Percentiles rank a stretch among this genome's conserved stretches.
phyloP scores from a whole-genome alignment of 208 protist species.

The Leishmania arabica region DNA sequence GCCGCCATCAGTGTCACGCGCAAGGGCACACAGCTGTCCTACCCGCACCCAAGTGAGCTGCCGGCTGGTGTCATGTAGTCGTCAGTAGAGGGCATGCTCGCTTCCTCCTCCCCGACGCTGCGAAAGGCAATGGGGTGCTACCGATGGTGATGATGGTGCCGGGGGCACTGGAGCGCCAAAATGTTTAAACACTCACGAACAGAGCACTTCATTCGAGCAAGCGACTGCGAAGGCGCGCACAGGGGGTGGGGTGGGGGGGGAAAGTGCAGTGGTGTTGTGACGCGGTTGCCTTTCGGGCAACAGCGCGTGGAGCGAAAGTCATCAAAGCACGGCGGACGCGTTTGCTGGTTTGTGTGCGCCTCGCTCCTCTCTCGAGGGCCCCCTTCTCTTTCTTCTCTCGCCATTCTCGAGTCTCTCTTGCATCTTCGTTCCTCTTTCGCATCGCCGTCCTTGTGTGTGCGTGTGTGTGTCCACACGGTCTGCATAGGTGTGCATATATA shows the following conservation, averaged over 20 bases:
- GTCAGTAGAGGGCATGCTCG: not conserved
- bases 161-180: not conserved
- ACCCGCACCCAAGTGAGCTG: conserved; percentile 70
- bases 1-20: conserved; percentile 88
- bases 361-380: not conserved
- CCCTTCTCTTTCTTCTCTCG: not conserved
- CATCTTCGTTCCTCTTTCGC: not conserved
- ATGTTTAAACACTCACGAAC: too few species aligned
- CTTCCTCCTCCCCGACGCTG: not conserved
- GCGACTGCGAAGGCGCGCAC: not conserved
- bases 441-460: not conserved
- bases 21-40: conserved; percentile 91
- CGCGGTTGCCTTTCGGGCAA: not conserved
- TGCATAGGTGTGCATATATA: not conserved
- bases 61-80: conserved; percentile 44
- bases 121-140: not conserved
- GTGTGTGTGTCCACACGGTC: not conserved
- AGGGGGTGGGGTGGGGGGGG: not conserved
- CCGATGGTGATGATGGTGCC: not conserved
- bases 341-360: not conserved
- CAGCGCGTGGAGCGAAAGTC: not conserved
- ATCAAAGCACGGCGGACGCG: not conserved
- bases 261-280: not conserved
- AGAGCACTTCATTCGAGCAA: not conserved
- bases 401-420: not conserved